These are phyloP conservation scores for Eimeria acervulina DNA, from an alignment of 169 alveolate genomes.

Conservation along the genomic window DNA sequence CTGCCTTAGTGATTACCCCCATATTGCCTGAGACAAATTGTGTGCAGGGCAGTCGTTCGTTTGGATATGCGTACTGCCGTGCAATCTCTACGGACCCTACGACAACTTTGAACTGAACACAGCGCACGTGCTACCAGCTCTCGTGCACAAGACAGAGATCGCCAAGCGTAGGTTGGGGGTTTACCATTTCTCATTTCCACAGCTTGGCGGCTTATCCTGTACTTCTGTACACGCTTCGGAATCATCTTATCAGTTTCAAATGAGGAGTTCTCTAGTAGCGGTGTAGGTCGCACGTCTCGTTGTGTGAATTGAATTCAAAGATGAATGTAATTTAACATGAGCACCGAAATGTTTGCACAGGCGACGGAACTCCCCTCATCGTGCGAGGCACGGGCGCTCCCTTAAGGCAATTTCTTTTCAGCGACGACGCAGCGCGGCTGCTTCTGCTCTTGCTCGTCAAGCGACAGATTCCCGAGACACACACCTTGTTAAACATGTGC, in stretches of 20 bases:
- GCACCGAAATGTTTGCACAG: slow-evolving; percentile 26
- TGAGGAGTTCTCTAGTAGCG: neutral
- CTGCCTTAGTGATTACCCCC: neutral
- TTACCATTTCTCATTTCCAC: neutral
- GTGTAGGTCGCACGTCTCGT: neutral
- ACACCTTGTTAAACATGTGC: slow-evolving; percentile 56
- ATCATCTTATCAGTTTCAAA: neutral
- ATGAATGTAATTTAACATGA: neutral
- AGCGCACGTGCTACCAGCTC: slow-evolving; percentile 86
- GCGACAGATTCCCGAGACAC: slow-evolving; percentile 69
- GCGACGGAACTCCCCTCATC: slow-evolving; percentile 62
- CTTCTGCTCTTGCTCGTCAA: slow-evolving; percentile 61
- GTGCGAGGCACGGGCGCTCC: slow-evolving; percentile 85
- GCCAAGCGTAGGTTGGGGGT: slow-evolving; percentile 82
- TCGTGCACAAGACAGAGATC: slow-evolving; percentile 82
- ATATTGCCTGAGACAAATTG: neutral
- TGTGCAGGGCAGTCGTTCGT: slow-evolving; percentile 25
- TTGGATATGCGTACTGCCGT: slow-evolving; percentile 84
- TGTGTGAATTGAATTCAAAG: neutral
- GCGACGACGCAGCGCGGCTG: slow-evolving; percentile 84
- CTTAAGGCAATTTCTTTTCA: slow-evolving; percentile 85
- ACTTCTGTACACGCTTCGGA: neutral
- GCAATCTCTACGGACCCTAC: slow-evolving; percentile 86
- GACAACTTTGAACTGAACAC: slow-evolving; percentile 82
- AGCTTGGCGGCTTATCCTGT: neutral